A percentile compares a stretch with the other conserved stretches of the same genome.
Evolutionary conservation across 2,329 filamentous ascomycete species (phyloP).

Genomic region (Fusarium nodosum): DNA sequence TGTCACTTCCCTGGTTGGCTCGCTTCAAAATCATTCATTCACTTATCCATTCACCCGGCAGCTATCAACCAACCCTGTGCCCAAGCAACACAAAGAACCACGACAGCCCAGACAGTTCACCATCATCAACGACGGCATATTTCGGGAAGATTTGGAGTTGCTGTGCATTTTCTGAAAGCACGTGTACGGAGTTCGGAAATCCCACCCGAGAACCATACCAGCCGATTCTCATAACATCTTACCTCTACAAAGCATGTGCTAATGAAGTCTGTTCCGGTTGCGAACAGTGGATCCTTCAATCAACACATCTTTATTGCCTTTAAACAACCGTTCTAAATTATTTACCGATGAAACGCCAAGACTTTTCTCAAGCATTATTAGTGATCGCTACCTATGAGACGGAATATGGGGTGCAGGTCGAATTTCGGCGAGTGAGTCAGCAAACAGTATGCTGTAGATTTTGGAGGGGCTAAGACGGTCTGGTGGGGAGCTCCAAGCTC

Average conservation of each 20-base stretch:
- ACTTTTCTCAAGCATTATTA: not conserved
- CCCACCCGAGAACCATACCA: not conserved
- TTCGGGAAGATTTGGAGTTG: not conserved
- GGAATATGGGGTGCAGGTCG: not conserved
- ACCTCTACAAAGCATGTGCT: not conserved
- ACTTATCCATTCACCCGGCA: slow-evolving; percentile 40
- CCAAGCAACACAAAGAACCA: not conserved
- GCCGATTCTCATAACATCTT: not conserved
- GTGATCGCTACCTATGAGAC: not conserved
- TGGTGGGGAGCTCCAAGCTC: slow-evolving; percentile 44
- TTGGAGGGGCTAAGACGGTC: slow-evolving; percentile 35
- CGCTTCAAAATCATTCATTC: slow-evolving; percentile 15
- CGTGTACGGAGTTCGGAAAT: not conserved
- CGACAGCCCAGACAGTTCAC: not conserved
- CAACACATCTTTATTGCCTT: not conserved
- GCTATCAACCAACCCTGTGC: not conserved
- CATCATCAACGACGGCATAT: not conserved
- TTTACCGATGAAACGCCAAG: not conserved
- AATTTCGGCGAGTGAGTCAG: slow-evolving; percentile 43
- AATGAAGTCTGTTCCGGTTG: not conserved
- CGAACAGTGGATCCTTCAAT: not conserved
- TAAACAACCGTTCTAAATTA: not conserved
- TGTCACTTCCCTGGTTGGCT: slow-evolving; percentile 26
- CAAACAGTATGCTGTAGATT: slow-evolving; percentile 14
- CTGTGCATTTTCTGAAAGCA: not conserved